A percentile compares a stretch with the other conserved stretches of the same genome.
Evolutionary conservation across 345 rosid species (phyloP).

Genomic region (Rubroshorea leprosula): DNA sequence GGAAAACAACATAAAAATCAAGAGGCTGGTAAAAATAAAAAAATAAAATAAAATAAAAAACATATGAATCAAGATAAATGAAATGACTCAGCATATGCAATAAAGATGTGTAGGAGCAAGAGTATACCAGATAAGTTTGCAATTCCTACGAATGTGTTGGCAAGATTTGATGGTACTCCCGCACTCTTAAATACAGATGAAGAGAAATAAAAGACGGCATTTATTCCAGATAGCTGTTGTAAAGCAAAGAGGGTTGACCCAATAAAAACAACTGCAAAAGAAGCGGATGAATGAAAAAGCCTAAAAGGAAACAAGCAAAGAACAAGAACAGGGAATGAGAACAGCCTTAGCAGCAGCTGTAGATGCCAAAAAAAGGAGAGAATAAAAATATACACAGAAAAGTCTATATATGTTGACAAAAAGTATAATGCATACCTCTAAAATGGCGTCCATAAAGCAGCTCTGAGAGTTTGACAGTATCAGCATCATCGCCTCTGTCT

Average conservation of each 20-base stretch:
- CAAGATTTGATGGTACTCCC: slow-evolving; percentile 78
- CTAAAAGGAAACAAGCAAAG: slow-evolving; percentile 24
- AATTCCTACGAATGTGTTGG: slow-evolving; percentile 70
- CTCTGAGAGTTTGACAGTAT: slow-evolving; percentile 60
- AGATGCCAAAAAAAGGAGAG: slow-evolving; percentile 8
- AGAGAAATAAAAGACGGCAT: slow-evolving; percentile 97
- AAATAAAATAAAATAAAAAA: too few species aligned
- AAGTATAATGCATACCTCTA: slow-evolving; percentile 53
- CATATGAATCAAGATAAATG: slow-evolving; percentile 2
- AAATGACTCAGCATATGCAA: slow-evolving; percentile 1
- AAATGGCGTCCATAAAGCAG: slow-evolving; percentile 71
- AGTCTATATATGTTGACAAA: slow-evolving; percentile 4
- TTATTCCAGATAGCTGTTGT: slow-evolving; percentile 99
- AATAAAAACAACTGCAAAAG: slow-evolving; percentile 99
- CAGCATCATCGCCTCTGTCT: slow-evolving; percentile 66
- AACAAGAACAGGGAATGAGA: slow-evolving; percentile 4
- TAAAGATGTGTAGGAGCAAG: slow-evolving; percentile 13
- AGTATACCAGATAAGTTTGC: slow-evolving; percentile 67
- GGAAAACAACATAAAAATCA: slow-evolving; percentile 3
- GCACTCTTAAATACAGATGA: slow-evolving; percentile 93
- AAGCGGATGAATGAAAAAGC: slow-evolving; percentile 65
- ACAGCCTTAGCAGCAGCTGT: slow-evolving; percentile 11
- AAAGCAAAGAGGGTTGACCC: slow-evolving; percentile 99
- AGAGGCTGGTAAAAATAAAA: too few species aligned
- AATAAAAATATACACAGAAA: slow-evolving; percentile 11